Base-by-base conservation (phyloP, 2,329 filamentous ascomycete species). In the Rhynchosporium graminicola region DNA sequence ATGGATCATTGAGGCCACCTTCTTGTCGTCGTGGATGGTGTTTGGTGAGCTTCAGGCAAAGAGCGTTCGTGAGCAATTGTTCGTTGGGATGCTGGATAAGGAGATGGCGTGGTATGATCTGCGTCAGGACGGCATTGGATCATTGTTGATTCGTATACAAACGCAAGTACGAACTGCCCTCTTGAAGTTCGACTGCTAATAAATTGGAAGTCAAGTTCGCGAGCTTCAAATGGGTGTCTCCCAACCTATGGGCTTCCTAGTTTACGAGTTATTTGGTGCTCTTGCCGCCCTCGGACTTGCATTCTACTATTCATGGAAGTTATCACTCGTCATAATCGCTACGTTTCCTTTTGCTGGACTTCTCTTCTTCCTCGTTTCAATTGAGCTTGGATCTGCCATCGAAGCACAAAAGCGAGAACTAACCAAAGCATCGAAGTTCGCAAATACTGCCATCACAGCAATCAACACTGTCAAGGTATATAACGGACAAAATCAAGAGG, bases 391-490 rank as follows among this genome's bases (percentile, higher is more conserved):
- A 40, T 77, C 82, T 3, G 86, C 86, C 10, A 87, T 94, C n/a
- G 80, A 84, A 65, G 78, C 78, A 1, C 92, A 97, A 70, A 87
- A 89, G 61, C 75, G 76, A 1, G 83, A 87, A 61, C 82, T 97
- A 0, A 84, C 84, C 1, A 77, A 82, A 54, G 91, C 91, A 0
- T 87, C 92, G 0, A 94, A 91, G 70, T 80, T 87, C 60, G 83
- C 87, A 0, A 87, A 85, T 9, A 88, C 86, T 10, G 87, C 91
- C 0, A 82, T 96, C 9, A 80, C 80, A 1, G 87, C 85, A 2
- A 94, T 97, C 45, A 91, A 96, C 64, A 84, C 90, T 0, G 91
- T 98, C 71, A 97, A 97, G 74, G 88, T 87, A 58, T 93, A 90
- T 76, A 93, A 94, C 68, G 91, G 88, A 0, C 84, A 92, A 70